Percentiles rank a stretch among this genome's conserved stretches.
phyloP scores from a whole-genome alignment of 2,329 filamentous ascomycete genomes.

The Stromatinia cepivora region DNA sequence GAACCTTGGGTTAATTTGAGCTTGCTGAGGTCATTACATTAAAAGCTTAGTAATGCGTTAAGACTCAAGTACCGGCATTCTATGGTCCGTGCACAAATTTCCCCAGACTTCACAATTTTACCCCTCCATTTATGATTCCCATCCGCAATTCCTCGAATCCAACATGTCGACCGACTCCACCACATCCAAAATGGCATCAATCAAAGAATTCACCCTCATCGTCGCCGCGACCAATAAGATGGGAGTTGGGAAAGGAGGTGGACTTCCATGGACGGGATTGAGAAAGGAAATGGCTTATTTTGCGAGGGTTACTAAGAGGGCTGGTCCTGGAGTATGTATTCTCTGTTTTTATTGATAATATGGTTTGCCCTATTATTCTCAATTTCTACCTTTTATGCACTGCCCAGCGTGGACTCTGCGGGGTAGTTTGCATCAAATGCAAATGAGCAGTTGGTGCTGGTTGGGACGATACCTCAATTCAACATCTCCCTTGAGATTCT shows the following conservation, averaged over 20 bases:
- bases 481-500: neutral
- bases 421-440: neutral
- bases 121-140: conserved; percentile 1
- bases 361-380: too few relatives aligned
- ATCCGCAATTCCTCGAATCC: neutral
- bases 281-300: conserved; percentile 96
- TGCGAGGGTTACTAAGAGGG: conserved; percentile 74
- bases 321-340: conserved; percentile 45
- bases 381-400: neutral
- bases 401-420: accelerated
- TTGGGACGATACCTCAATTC: too few relatives aligned
- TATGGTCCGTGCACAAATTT: conserved; percentile 5
- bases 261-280: conserved; percentile 85
- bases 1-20: neutral
- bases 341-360: neutral
- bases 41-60: conserved; percentile 8
- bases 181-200: conserved; percentile 23
- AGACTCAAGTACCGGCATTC: neutral
- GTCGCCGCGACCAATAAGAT: conserved; percentile 87
- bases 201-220: conserved; percentile 75
- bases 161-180: conserved; percentile 8
- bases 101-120: conserved; percentile 19
- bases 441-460: neutral
- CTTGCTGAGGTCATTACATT: neutral
- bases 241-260: conserved; percentile 80